These are phyloP conservation scores for Berkeleyomyces rouxiae DNA, from an alignment of 2,329 filamentous ascomycete genomes.

Conservation along the genomic window DNA sequence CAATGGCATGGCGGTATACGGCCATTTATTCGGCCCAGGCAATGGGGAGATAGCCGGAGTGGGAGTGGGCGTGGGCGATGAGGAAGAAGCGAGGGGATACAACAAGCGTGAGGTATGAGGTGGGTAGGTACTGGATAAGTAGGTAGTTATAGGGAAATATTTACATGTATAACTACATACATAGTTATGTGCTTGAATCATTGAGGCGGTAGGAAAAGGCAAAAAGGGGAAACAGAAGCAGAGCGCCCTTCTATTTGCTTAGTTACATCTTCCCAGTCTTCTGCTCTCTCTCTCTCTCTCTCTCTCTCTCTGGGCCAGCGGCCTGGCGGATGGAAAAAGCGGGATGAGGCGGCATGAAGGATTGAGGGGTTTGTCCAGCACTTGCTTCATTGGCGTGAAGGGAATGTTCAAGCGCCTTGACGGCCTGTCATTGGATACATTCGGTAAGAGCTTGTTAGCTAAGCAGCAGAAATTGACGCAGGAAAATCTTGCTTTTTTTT, in stretches of 20 bases:
- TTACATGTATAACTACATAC: no score
- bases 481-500: background rate
- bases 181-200: background rate
- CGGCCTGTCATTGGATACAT: background rate
- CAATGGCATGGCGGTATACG: background rate
- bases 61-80: background rate
- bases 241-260: background rate
- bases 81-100: background rate
- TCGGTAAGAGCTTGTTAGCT: background rate
- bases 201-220: background rate
- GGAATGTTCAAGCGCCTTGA: conserved; percentile 13
- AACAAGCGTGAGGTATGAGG: no score
- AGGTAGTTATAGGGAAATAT: no score
- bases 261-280: background rate
- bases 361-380: conserved; percentile 5
- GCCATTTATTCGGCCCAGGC: conserved; percentile 10
- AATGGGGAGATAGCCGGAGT: background rate
- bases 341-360: conserved; percentile 1
- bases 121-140: no score
- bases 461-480: background rate
- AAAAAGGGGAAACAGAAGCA: background rate
- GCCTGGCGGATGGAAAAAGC: background rate
- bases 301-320: background rate
- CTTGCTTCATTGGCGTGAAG: conserved; percentile 12
- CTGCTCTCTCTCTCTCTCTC: background rate